Percentiles rank a stretch among this genome's conserved stretches.
Conservation (phyloP, 768 basidiomycete species). For the Trametopsis cervina region DNA sequence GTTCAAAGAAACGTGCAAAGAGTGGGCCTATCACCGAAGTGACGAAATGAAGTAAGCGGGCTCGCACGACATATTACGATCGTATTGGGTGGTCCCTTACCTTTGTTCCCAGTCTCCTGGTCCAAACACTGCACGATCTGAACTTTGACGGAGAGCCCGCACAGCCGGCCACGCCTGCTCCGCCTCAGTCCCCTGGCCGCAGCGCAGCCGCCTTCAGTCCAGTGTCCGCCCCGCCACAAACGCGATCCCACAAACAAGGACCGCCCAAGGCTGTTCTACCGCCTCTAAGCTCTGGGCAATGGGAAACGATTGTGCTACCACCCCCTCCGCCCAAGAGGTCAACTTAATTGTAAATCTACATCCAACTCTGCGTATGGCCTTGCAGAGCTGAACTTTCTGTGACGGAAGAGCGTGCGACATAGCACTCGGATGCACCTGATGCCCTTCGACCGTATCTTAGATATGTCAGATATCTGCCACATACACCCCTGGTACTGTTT, state of each 20-base stretch:
- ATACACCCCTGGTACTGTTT: too few relatives aligned
- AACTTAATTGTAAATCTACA: background rate
- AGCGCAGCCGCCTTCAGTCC: background rate
- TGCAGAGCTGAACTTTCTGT: too few relatives aligned
- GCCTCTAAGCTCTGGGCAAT: background rate
- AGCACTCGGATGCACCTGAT: too few relatives aligned
- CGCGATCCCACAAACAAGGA: background rate
- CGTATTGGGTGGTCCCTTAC: too few relatives aligned
- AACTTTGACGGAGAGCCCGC: too few relatives aligned
- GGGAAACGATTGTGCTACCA: background rate
- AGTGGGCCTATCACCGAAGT: conserved; percentile 66
- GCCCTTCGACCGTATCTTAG: too few relatives aligned
- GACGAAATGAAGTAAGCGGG: conserved; percentile 76
- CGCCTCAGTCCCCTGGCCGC: background rate
- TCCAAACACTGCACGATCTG: too few relatives aligned
- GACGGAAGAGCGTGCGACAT: too few relatives aligned
- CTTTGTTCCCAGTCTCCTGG: too few relatives aligned
- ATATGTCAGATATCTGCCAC: too few relatives aligned
- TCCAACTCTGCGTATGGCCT: too few relatives aligned
- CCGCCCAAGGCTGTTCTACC: background rate
- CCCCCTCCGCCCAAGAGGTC: background rate
- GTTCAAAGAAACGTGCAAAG: conserved; percentile 70
- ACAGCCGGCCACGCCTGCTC: background rate
- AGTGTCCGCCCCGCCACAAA: background rate
- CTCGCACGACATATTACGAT: too few relatives aligned